Evolutionary conservation across 805 yeast genomes (phyloP).

Genomic region (Metschnikowia vanudenii): DNA sequence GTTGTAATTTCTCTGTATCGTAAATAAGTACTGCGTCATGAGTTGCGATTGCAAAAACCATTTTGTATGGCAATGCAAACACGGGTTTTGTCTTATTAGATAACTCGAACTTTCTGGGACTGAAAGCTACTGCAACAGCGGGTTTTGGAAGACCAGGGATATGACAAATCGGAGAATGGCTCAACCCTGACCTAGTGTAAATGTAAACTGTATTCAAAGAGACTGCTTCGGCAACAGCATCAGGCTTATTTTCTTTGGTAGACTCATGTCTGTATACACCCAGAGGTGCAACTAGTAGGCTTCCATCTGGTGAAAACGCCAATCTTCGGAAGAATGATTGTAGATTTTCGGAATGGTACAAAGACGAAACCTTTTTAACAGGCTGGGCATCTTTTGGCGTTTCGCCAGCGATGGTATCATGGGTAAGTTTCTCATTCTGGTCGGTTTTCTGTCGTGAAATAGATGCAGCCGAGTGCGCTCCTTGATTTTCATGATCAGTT

Average conservation of each 20-base stretch:
- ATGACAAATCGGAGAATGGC: constrained; percentile 70
- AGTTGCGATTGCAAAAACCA: constrained; percentile 91
- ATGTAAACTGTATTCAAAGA: constrained; percentile 70
- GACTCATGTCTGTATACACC: constrained; percentile 47
- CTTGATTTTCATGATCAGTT: not conserved
- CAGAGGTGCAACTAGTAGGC: constrained; percentile 71
- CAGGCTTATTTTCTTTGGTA: constrained; percentile 8
- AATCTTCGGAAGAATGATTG: constrained; percentile 89
- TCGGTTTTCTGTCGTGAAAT: not conserved
- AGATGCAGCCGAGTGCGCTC: not conserved
- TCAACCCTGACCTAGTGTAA: constrained; percentile 68
- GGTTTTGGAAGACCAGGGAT: constrained; percentile 81
- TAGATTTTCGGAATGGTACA: constrained; percentile 83
- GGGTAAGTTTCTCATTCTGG: not conserved
- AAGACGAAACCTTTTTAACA: constrained; percentile 19
- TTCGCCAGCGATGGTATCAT: not conserved
- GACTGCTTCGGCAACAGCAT: constrained; percentile 7
- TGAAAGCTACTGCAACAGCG: constrained; percentile 78
- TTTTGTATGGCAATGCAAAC: constrained; percentile 67
- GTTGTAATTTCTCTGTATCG: constrained; percentile 68
- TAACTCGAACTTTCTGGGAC: constrained; percentile 54
- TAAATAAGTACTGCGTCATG: constrained; percentile 80
- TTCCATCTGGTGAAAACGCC: constrained; percentile 88
- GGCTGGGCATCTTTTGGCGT: constrained; percentile 8
- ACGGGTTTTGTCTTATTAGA: constrained; percentile 25